Percentiles rank a stretch among this genome's conserved stretches.
These are phyloP conservation scores for Cercospora sp. DNA, from an alignment of 2,329 filamentous ascomycete genomes.

Conservation along the genomic window DNA sequence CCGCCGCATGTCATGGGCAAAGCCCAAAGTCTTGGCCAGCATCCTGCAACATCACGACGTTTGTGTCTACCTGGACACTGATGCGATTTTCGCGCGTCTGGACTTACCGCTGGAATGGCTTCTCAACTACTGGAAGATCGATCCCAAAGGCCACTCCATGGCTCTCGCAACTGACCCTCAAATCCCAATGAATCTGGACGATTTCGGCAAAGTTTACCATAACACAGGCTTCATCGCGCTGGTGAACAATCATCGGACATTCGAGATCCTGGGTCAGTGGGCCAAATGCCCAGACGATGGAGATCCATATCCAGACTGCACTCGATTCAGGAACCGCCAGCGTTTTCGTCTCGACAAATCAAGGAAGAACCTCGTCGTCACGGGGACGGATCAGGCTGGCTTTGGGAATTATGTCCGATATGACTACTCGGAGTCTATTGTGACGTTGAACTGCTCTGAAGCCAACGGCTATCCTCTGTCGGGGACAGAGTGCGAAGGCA, in stretches of 20 bases:
- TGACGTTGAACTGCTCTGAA: conserved; percentile 5
- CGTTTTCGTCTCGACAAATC: neutral
- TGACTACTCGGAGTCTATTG: conserved; percentile 8
- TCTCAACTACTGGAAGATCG: conserved; percentile 15
- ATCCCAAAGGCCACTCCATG: conserved; percentile 4
- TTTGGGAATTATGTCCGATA: conserved; percentile 16
- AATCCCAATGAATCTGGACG: conserved; percentile 1
- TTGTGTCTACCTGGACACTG: conserved; percentile 16
- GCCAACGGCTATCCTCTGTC: conserved; percentile 14
- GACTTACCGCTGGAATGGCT: conserved; percentile 17
- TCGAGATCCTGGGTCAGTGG: conserved; percentile 14
- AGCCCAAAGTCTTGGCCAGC: conserved; percentile 9
- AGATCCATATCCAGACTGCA: conserved; percentile 7
- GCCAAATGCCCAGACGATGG: conserved; percentile 12
- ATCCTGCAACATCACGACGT: conserved; percentile 11
- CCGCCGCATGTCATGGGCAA: conserved; percentile 14
- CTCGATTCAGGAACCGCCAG: neutral
- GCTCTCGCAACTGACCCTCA: conserved; percentile 11
- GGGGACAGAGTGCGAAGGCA: conserved; percentile 12
- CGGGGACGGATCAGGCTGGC: conserved; percentile 15
- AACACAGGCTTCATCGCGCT: conserved; percentile 18
- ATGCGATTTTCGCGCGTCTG: conserved; percentile 15
- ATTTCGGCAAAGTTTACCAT: neutral
- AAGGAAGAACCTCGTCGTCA: neutral
- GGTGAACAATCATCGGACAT: conserved; percentile 5